Conservation (phyloP, 495 filamentous ascomycete species). For the Penicillium pulvis region DNA sequence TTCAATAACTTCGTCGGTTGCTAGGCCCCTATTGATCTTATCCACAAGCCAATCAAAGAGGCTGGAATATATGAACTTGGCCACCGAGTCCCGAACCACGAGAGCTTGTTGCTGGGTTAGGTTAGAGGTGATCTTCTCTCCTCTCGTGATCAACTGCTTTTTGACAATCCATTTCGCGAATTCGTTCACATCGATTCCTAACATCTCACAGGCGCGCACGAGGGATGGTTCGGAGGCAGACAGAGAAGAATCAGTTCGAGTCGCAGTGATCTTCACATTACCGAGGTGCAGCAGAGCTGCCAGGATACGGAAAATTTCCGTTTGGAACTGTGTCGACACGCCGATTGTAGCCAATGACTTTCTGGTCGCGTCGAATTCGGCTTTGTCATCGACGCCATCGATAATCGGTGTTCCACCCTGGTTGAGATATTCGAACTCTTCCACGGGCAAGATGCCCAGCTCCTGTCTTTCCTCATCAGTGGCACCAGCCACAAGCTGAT, state of each 20-base stretch:
- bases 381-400: constrained; percentile 93
- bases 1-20: constrained; percentile 81
- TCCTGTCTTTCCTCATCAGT: constrained; percentile 81
- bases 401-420: constrained; percentile 90
- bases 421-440: constrained; percentile 94
- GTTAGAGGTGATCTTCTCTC: constrained; percentile 97
- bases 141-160: constrained; percentile 95
- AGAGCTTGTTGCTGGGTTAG: constrained; percentile 90
- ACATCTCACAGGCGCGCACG: constrained; percentile 76
- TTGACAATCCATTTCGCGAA: constrained; percentile 99
- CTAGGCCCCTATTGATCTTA: constrained; percentile 86
- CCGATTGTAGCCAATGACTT: constrained; percentile 87
- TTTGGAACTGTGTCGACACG: constrained; percentile 70
- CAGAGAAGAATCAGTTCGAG: constrained; percentile 83
- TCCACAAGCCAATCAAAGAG: constrained; percentile 99
- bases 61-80: constrained; percentile 98
- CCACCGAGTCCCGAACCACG: constrained; percentile 95
- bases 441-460: constrained; percentile 73
- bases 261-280: constrained; percentile 91
- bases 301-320: constrained; percentile 86
- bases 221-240: constrained; percentile 80
- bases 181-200: constrained; percentile 82
- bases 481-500: constrained; percentile 93
- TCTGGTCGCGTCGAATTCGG: constrained; percentile 86
- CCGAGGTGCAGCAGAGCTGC: constrained; percentile 93